Conservation (phyloP, 2,329 filamentous ascomycete genomes). For the Dactylellina haptotyla region DNA sequence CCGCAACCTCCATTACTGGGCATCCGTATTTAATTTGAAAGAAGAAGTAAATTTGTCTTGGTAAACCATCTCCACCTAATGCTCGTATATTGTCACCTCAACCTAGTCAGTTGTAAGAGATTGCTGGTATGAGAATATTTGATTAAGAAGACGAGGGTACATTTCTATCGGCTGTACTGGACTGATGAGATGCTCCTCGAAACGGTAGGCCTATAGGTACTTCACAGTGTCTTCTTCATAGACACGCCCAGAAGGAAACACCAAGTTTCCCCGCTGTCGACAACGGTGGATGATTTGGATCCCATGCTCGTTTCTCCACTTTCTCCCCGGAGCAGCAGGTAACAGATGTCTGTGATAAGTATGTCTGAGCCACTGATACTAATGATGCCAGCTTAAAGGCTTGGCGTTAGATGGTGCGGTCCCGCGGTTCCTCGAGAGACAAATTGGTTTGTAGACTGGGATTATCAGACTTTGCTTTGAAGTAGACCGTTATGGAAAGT, state of each 20-base stretch:
- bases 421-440: not conserved
- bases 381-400: not conserved
- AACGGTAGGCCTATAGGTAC: conserved; percentile 24
- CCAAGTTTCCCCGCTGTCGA: conserved; percentile 30
- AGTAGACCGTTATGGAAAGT: conserved; percentile 32
- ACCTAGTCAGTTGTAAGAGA: conserved; percentile 18
- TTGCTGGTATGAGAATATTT: conserved; percentile 24
- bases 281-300: conserved; percentile 14
- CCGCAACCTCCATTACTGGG: not conserved
- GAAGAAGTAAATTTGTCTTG: conserved; percentile 24
- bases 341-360: not conserved
- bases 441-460: conserved; percentile 7
- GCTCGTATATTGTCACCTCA: conserved; percentile 14
- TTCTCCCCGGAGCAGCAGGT: not conserved
- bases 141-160: conserved; percentile 17
- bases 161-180: conserved; percentile 31
- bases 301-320: not conserved
- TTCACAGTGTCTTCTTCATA: not conserved
- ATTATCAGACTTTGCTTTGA: conserved; percentile 17
- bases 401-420: not conserved
- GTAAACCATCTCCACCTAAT: conserved; percentile 5
- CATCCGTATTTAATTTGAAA: not conserved
- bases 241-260: conserved; percentile 2
- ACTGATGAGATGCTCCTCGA: conserved; percentile 18
- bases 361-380: conserved; percentile 16